Evolutionary conservation across 2,329 filamentous ascomycete species (phyloP).

Genomic region (Dothideomycetes sp.): DNA sequence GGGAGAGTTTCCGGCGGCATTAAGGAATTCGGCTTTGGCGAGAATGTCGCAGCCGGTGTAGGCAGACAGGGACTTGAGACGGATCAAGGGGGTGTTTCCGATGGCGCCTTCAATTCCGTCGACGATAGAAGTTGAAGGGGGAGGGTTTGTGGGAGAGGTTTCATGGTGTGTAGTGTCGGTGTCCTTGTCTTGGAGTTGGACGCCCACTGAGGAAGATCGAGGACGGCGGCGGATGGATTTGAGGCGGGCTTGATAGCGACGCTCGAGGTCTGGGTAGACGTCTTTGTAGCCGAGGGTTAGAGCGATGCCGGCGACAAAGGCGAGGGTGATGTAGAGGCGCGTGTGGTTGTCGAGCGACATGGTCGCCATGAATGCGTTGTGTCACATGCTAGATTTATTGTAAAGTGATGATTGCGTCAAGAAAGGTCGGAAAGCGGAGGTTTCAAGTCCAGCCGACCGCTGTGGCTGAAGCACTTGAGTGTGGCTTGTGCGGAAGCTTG

Average conservation of each 20-base stretch:
- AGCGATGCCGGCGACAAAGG: conserved; percentile 66
- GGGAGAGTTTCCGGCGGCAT: conserved; percentile 85
- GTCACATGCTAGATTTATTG: conserved; percentile 6
- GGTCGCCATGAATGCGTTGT: neutral
- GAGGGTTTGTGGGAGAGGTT: conserved; percentile 5
- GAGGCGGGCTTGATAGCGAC: conserved; percentile 45
- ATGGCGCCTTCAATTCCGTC: conserved; percentile 86
- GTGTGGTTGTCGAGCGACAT: conserved; percentile 10
- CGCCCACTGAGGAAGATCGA: conserved; percentile 20
- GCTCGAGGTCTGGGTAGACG: conserved; percentile 65
- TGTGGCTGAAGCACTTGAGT: conserved; percentile 8
- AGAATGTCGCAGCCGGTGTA: conserved; percentile 84
- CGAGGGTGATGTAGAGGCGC: conserved; percentile 14
- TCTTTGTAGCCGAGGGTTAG: conserved; percentile 72
- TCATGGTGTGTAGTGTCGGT: neutral
- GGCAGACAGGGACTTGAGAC: conserved; percentile 74
- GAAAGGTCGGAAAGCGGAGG: conserved; percentile 1
- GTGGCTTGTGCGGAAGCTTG: no score
- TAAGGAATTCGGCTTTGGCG: conserved; percentile 91
- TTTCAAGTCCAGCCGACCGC: no score
- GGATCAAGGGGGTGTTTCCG: conserved; percentile 82
- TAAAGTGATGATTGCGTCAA: neutral
- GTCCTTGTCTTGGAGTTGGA: conserved; percentile 30
- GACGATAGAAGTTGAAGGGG: conserved; percentile 39
- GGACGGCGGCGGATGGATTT: conserved; percentile 19